A percentile compares a stretch with the other conserved stretches of the same genome.
Conservation (phyloP, 2,329 filamentous ascomycete genomes). For the Tolypocladium paradoxum region DNA sequence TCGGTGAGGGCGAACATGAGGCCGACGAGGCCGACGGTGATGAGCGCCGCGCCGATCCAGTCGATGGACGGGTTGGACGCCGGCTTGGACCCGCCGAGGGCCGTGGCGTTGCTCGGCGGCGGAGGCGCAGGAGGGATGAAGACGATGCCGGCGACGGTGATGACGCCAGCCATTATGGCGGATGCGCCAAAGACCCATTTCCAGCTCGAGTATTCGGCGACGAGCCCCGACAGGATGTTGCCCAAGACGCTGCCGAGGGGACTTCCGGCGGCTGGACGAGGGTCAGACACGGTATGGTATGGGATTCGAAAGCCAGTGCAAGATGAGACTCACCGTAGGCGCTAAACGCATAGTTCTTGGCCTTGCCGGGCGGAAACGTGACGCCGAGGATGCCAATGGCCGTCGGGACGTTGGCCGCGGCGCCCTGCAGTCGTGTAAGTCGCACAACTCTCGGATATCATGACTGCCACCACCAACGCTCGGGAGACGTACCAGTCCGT, state of each 20-base stretch:
- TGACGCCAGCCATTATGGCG: constrained; percentile 46
- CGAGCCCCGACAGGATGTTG: constrained; percentile 52
- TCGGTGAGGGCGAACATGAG: constrained; percentile 58
- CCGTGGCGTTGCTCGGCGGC: constrained; percentile 12
- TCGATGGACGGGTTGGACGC: constrained; percentile 35
- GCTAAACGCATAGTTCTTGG: constrained; percentile 62
- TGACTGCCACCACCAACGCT: not conserved
- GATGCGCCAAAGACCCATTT: constrained; percentile 58
- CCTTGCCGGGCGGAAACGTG: constrained; percentile 55
- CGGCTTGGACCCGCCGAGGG: constrained; percentile 19
- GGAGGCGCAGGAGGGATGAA: constrained; percentile 45
- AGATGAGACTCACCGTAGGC: constrained; percentile 36
- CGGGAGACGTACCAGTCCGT: constrained; percentile 38
- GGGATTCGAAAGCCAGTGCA: not conserved
- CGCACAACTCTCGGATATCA: not conserved
- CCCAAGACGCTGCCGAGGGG: constrained; percentile 55
- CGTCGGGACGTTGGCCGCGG: constrained; percentile 59
- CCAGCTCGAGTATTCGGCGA: constrained; percentile 53
- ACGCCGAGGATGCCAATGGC: constrained; percentile 60
- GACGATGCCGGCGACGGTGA: constrained; percentile 45
- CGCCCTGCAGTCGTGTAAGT: constrained; percentile 29
- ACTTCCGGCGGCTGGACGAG: constrained; percentile 42
- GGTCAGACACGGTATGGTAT: not conserved
- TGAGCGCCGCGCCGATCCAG: constrained; percentile 53
- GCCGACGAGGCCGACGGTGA: constrained; percentile 51